Conservation (phyloP, 176 grass and related monocot species). For the Urochloa ruziziensis region DNA sequence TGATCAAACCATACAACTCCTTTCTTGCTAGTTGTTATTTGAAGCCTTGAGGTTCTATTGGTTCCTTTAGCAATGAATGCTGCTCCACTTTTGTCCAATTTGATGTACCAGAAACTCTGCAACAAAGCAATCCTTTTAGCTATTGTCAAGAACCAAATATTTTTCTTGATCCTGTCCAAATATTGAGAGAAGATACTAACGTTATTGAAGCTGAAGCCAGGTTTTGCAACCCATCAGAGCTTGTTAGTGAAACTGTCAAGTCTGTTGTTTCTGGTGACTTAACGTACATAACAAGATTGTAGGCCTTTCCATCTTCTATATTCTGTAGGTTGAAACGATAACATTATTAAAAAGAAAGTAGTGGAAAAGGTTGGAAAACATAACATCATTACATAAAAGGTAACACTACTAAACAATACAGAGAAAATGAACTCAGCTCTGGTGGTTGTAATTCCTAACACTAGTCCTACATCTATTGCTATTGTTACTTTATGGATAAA, state of each 20-base stretch:
- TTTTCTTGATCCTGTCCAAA: not conserved
- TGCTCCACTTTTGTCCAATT: constrained; percentile 54
- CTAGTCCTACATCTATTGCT: not conserved
- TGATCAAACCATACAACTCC: constrained; percentile 62
- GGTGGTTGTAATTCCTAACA: not conserved
- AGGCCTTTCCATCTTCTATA: constrained; percentile 80
- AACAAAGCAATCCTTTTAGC: constrained; percentile 10
- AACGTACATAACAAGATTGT: constrained; percentile 78
- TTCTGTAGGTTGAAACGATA: constrained; percentile 59
- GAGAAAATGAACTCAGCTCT: not conserved
- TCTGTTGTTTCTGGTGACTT: constrained; percentile 46
- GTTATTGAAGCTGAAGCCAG: constrained; percentile 9
- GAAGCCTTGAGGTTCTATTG: constrained; percentile 44
- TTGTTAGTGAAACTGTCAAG: constrained; percentile 50
- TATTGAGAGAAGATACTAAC: not conserved
- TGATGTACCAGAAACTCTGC: constrained; percentile 26
- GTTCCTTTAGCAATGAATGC: constrained; percentile 38
- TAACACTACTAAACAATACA: not conserved
- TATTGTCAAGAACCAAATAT: not conserved
- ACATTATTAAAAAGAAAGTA: not conserved
- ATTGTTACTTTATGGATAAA: not conserved
- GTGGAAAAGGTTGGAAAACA: not conserved
- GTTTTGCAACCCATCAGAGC: constrained; percentile 8
- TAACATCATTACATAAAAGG: not conserved
- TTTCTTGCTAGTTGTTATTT: constrained; percentile 52